Evolutionary conservation across 2,329 filamentous ascomycete species (phyloP).

Genomic region (Endocalyx cinctus): DNA sequence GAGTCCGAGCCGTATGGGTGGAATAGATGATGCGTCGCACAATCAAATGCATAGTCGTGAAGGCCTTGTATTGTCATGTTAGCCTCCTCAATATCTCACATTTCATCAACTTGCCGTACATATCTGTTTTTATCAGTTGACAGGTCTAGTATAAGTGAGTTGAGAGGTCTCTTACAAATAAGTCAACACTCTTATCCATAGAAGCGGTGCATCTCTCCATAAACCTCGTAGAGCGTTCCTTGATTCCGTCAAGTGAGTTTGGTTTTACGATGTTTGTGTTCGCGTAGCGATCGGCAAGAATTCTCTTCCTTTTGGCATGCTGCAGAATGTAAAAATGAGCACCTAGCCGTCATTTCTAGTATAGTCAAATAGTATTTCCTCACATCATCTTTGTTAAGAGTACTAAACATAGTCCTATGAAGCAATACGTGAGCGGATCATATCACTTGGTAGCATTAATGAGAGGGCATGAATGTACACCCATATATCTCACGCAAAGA

Average conservation of each 20-base stretch:
- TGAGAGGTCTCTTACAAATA: conserved; percentile 47
- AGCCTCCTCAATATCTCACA: neutral
- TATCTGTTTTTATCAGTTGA: conserved; percentile 12
- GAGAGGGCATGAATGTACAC: too few relatives aligned
- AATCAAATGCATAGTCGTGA: conserved; percentile 66
- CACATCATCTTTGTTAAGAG: conserved; percentile 49
- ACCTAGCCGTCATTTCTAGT: too few relatives aligned
- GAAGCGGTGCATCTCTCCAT: conserved; percentile 46
- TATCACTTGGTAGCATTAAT: neutral
- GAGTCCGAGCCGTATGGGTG: conserved; percentile 61
- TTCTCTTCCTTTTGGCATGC: conserved; percentile 59
- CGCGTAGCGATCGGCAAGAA: conserved; percentile 63
- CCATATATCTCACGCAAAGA: too few relatives aligned
- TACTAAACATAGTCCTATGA: conserved; percentile 56
- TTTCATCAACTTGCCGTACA: conserved; percentile 14
- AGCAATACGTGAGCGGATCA: neutral
- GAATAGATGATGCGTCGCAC: conserved; percentile 65
- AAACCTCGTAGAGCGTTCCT: conserved; percentile 52
- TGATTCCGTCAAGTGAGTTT: conserved; percentile 51
- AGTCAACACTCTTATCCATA: conserved; percentile 45
- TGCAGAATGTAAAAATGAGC: conserved; percentile 23
- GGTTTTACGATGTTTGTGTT: conserved; percentile 61
- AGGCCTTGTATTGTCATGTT: conserved; percentile 32
- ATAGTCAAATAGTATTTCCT: conserved; percentile 16
- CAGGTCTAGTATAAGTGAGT: neutral